These are phyloP conservation scores for Ganoderma lucidum DNA, from an alignment of 1,284 basidiomycete genomes.

Conservation along the genomic window DNA sequence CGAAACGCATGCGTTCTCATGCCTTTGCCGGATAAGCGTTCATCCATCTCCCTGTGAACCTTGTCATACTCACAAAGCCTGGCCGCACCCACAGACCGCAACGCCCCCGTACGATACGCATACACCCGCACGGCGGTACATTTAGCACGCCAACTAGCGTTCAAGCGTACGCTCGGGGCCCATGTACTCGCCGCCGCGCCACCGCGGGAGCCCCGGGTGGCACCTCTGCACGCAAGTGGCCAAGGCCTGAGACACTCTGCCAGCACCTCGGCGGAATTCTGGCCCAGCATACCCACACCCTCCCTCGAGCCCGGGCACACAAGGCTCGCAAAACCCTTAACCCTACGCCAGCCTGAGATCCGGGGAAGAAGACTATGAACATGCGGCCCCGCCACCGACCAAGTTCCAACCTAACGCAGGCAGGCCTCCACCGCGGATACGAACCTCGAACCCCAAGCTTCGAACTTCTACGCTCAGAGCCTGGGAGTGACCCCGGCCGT, in stretches of 20 bases:
- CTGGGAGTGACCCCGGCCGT: background rate
- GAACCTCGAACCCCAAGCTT: background rate
- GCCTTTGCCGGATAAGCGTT: background rate
- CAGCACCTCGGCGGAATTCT: conserved; percentile 2
- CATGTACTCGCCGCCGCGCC: conserved; percentile 4
- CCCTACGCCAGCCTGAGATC: conserved; percentile 6
- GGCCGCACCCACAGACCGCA: background rate
- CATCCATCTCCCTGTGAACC: background rate
- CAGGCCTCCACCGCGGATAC: background rate
- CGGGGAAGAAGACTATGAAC: background rate
- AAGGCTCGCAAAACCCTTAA: conserved; percentile 3
- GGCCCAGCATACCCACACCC: conserved; percentile 1
- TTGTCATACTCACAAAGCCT: background rate
- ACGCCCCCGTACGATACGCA: background rate
- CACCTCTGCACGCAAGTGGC: conserved; percentile 1
- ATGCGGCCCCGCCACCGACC: conserved; percentile 2
- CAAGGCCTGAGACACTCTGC: background rate
- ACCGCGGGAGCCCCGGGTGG: conserved; percentile 17
- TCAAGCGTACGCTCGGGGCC: background rate
- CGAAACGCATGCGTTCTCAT: conserved; percentile 9
- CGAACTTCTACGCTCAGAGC: background rate
- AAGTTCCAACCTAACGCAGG: background rate
- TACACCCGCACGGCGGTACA: background rate
- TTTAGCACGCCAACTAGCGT: conserved; percentile 5
- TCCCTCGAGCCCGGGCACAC: background rate